These are phyloP conservation scores for Chlamydomonas sp. DNA, from an alignment of 139 green algal species.

Conservation along the genomic window DNA sequence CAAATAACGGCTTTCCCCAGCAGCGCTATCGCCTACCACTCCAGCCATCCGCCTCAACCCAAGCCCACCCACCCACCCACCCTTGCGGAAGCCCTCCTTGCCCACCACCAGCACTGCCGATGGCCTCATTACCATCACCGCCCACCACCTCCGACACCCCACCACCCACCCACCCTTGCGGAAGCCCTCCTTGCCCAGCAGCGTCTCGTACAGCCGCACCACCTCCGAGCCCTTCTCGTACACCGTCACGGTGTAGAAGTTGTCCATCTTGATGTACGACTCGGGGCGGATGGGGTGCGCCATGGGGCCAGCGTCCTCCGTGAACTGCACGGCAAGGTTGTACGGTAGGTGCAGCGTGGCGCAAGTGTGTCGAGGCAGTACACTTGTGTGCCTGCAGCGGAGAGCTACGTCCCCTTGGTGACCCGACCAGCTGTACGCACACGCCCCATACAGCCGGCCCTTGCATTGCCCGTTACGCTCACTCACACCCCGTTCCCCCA, in stretches of 20 bases:
- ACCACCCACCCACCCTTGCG: slow-evolving; percentile 63
- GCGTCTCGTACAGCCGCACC: slow-evolving; percentile 90
- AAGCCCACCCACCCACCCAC: slow-evolving; percentile 2
- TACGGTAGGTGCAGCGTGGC: not conserved
- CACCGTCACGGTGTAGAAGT: slow-evolving; percentile 98
- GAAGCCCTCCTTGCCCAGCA: slow-evolving; percentile 96
- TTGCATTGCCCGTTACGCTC: too few species aligned
- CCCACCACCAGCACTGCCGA: too few species aligned
- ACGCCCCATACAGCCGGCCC: too few species aligned
- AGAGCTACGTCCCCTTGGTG: too few species aligned
- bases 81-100: slow-evolving; percentile 90
- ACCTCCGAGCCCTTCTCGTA: slow-evolving; percentile 82
- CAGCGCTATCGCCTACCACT: not conserved
- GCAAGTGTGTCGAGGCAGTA: too few species aligned
- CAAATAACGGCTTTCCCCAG: too few species aligned
- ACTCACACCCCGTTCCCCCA: too few species aligned
- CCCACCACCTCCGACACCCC: not conserved
- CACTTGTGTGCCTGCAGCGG: too few species aligned
- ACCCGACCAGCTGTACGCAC: not conserved
- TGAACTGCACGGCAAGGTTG: slow-evolving; percentile 81
- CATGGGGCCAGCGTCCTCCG: slow-evolving; percentile 94
- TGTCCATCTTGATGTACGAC: slow-evolving; percentile 99
- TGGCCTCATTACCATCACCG: not conserved
- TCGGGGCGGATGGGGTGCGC: slow-evolving; percentile 97
- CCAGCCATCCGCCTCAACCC: not conserved